Base-by-base conservation (phyloP, 2,329 filamentous ascomycete genomes). In the Neospermospora avenae region DNA sequence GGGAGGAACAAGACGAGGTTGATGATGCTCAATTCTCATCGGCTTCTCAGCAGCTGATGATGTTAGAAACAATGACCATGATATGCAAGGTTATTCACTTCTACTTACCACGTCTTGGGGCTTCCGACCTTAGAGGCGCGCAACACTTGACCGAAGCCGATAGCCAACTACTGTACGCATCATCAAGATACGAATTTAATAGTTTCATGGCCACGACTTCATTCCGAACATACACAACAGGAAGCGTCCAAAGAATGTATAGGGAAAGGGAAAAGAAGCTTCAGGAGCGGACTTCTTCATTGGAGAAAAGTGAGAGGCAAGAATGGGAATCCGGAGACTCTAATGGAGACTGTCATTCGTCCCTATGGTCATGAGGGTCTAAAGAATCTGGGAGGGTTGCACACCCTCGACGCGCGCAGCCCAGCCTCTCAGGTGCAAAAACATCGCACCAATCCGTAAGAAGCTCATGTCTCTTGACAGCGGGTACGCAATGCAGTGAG, bases 21-120 rank as follows among this genome's bases (percentile, higher is more conserved):
- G 75, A 51, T 76, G 66, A 65, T 74, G 70, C 60, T 75, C 65
- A 56, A 77, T 70, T 65, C 69, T 69, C 68, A 76, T 75, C 22
- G 71, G 69, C 64, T 70, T 74, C 62, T 71, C 70, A 51, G 67
- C 60, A 62, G 66, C 73, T 74, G 61, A 37, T 44, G 63, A 56
- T 63, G 39, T 64, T 62, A 65, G 56, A 61, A 20, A 59, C 35
- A 35, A 20, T 39, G 55, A 57, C 25, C 31, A 20, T 39, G 55
- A 57, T 22, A 31, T 59, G 39, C n/a, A 57, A 39, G 54, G 60
- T 44, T 34, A 46, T 60, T 54, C 41, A 60, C 59, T 22, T 7
- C 14, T 18, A 37, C 69, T 67, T 59, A 72, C 70, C 64, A 63
- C 62, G 64, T 22, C 56, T 65, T n/a, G 65, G 64, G 53, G 60